Percentiles rank a stretch among this genome's conserved stretches.
phyloP scores from a whole-genome alignment of 371 early-diverging fungal species.

The Batkoa obscura region DNA sequence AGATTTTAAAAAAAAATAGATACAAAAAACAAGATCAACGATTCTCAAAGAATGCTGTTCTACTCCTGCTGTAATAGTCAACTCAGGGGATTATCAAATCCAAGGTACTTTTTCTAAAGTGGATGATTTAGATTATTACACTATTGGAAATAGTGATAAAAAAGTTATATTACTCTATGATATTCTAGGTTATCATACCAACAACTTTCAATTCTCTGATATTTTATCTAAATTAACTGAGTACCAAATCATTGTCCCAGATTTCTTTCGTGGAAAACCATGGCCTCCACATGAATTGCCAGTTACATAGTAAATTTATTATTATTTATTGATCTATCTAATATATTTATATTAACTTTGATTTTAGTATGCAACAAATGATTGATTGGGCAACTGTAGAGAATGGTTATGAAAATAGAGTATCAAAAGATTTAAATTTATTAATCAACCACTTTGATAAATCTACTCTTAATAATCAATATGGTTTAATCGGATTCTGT shows the following conservation, averaged over 20 bases:
- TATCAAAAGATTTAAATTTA: too few species aligned
- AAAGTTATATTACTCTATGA: conserved; percentile 24
- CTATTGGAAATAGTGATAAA: conserved; percentile 19
- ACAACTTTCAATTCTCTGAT: conserved; percentile 42
- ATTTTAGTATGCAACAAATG: too few species aligned
- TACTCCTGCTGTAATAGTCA: conserved; percentile 32
- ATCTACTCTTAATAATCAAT: too few species aligned
- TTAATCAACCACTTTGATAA: too few species aligned
- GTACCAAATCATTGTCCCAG: conserved; percentile 42
- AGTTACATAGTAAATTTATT: conserved; percentile 6
- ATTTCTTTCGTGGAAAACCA: conserved; percentile 33
- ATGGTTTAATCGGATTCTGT: conserved; percentile 6
- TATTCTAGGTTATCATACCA: conserved; percentile 24
- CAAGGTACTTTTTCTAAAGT: conserved; percentile 24
- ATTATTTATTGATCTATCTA: too few species aligned
- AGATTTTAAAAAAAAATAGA: too few species aligned
- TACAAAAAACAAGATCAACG: too few species aligned
- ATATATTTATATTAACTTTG: too few species aligned
- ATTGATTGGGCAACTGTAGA: too few species aligned
- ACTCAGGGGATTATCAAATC: conserved; percentile 30
- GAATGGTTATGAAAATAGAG: too few species aligned
- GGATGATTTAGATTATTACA: conserved; percentile 19
- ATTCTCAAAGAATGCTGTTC: conserved; percentile 36
- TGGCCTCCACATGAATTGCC: conserved; percentile 9
- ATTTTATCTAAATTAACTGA: conserved; percentile 27